phyloP scores from a whole-genome alignment of 164 flowering plant genomes.

The Umbellularia californica region DNA sequence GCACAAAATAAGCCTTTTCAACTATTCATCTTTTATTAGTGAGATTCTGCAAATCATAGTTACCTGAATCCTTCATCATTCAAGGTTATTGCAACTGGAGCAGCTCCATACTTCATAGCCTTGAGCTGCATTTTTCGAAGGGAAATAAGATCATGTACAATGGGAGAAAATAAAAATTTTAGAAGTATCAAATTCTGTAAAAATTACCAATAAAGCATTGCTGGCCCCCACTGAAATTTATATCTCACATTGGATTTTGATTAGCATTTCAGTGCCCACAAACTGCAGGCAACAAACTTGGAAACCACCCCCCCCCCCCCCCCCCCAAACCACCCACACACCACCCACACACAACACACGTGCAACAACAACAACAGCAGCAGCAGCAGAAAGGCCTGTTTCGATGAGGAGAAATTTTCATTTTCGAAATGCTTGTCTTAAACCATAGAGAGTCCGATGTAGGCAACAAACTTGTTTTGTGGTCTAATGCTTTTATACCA shows the following conservation, averaged over 20 bases:
- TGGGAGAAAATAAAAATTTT: neutral
- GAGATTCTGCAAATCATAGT: neutral
- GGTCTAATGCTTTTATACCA: too few species aligned
- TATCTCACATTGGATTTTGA: too few species aligned
- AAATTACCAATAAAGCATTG: neutral
- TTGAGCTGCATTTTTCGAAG: slow-evolving; percentile 44
- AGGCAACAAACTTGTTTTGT: too few species aligned
- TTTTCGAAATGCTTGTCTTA: too few species aligned
- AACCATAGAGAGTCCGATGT: too few species aligned
- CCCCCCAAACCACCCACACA: too few species aligned
- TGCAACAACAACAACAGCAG: too few species aligned
- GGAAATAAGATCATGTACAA: neutral
- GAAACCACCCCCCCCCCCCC: too few species aligned
- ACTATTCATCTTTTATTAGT: neutral
- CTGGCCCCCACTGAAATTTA: neutral
- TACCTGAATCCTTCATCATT: slow-evolving; percentile 37
- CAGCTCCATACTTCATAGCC: slow-evolving; percentile 76
- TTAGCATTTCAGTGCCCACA: neutral
- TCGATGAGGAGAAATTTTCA: too few species aligned
- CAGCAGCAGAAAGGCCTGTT: neutral
- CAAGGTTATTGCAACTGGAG: slow-evolving; percentile 44
- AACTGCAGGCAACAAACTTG: neutral
- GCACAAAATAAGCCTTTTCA: neutral
- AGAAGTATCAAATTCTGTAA: neutral
- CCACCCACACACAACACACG: too few species aligned